phyloP scores from a whole-genome alignment of 768 basidiomycete genomes.

The Tylopilus felleus region DNA sequence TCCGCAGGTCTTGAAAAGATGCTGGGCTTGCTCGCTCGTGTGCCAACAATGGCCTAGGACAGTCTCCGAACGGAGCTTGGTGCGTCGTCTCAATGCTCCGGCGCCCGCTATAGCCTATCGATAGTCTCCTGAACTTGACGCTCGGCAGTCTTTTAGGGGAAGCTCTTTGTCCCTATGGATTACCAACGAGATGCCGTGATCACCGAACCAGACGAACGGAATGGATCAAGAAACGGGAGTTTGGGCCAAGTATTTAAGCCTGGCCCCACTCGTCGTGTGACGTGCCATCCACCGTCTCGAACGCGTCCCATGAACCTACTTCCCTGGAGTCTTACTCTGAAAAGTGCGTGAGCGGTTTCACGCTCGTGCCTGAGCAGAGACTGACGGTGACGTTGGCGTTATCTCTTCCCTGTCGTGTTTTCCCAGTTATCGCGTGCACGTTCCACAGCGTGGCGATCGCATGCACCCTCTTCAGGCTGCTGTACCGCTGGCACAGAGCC shows the following conservation, averaged over 20 bases:
- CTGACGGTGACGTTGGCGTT: not conserved
- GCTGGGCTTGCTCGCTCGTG: too few species aligned
- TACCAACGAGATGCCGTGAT: constrained; percentile 7
- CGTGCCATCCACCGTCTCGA: too few species aligned
- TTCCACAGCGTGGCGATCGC: constrained; percentile 23
- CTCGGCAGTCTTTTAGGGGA: too few species aligned
- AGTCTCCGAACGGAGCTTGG: too few species aligned
- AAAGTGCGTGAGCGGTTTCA: constrained; percentile 7
- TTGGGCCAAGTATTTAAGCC: constrained; percentile 1
- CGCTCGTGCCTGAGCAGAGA: not conserved
- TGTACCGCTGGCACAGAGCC: constrained; percentile 17
- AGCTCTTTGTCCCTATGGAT: not conserved
- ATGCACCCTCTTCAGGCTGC: constrained; percentile 23
- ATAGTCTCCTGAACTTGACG: too few species aligned
- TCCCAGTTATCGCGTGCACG: constrained; percentile 13
- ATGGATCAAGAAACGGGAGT: not conserved
- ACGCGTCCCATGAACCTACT: not conserved
- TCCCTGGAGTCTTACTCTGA: constrained; percentile 12
- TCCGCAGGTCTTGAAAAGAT: too few species aligned
- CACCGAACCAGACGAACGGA: not conserved
- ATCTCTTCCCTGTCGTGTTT: not conserved
- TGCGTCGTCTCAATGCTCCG: too few species aligned
- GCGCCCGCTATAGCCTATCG: too few species aligned
- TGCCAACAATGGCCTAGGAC: too few species aligned
- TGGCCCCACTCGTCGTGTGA: not conserved